Percentiles rank a stretch among this genome's conserved stretches.
Evolutionary conservation across 2,329 filamentous ascomycete genomes (phyloP).

Genomic region (Sporothrix curviconia): DNA sequence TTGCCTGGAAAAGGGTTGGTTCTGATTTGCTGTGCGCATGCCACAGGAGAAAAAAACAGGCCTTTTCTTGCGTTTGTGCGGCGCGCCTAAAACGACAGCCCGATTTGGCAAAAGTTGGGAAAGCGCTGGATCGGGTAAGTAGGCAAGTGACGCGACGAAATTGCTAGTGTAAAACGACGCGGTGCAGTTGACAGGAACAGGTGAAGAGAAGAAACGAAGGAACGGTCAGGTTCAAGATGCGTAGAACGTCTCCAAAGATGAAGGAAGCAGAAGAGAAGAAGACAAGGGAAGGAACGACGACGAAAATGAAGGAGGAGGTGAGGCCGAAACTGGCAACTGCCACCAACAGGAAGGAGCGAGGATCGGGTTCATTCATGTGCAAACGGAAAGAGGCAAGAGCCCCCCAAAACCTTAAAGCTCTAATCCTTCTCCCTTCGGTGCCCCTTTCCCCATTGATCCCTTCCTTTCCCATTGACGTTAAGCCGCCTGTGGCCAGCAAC

Average conservation of each 20-base stretch:
- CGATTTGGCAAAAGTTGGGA: neutral
- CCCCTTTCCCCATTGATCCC: neutral
- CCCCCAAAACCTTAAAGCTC: neutral
- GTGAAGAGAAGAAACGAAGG: neutral
- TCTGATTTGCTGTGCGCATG: constrained; percentile 6
- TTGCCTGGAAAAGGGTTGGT: neutral
- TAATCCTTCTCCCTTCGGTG: neutral
- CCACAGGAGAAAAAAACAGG: neutral
- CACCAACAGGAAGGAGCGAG: too few relatives aligned
- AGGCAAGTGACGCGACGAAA: neutral
- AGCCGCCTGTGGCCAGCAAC: neutral
- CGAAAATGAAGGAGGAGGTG: too few relatives aligned
- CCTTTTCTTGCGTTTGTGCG: neutral
- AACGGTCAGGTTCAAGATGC: too few relatives aligned
- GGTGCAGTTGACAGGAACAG: neutral
- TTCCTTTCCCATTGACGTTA: neutral
- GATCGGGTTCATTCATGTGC: too few relatives aligned
- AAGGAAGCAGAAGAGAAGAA: too few relatives aligned
- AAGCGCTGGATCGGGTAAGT: neutral
- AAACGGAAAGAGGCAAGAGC: neutral
- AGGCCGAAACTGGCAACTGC: too few relatives aligned
- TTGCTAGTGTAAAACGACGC: neutral
- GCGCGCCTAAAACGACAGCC: neutral
- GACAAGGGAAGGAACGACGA: too few relatives aligned
- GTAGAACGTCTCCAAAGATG: too few relatives aligned